Base-by-base conservation (phyloP, 2,329 filamentous ascomycete genomes). In the Graphiopsis chlorocephala region DNA sequence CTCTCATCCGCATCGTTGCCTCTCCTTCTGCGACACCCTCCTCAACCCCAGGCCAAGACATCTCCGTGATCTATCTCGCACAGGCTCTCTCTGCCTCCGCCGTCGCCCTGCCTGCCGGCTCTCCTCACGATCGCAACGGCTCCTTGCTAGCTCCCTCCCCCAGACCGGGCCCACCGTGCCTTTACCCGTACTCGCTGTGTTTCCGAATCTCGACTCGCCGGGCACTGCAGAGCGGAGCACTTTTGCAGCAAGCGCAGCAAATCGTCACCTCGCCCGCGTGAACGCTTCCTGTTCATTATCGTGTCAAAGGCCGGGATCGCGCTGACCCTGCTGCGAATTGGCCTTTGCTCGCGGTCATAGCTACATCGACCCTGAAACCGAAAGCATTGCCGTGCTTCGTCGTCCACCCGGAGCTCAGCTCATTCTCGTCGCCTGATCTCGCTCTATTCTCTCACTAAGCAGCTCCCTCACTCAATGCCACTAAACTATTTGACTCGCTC, bases 61-160 rank as follows among this genome's bases (percentile, higher is more conserved):
- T 53, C 59, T 20, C 35, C 35, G 35, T 42, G 35, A 42, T 42
- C 33, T n/a, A n/a, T n/a, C n/a, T 25, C 20, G 56, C 56, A 59
- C 56, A 59, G 33, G 56, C 38, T 14, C 17, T n/a, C 38, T 28
- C n/a, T 38, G 33, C 33, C 33, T 15, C 33, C 15, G 6, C 17
- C 35, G 55, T 29, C 47, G 47, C 47, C 47, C 47, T 50, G 48
- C 23, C 59, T 53, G 48, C 59, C 47, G 59, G 59, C 45, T 52
- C 59, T 61, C 45, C 59, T 52, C 59, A 50, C 23, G 59, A 62
- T 62, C 59, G 59, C 31, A 62, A 62, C 59, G 59, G 45, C 59
- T 42, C 47, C 29, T 25, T 29, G 31, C 33, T 62, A 62, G 59
- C 59, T 17, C 26, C 23, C 25, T 14, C 26, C 59, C 59, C 59